Base-by-base conservation (phyloP, 2,329 filamentous ascomycete genomes). In the Fusarium compactum region DNA sequence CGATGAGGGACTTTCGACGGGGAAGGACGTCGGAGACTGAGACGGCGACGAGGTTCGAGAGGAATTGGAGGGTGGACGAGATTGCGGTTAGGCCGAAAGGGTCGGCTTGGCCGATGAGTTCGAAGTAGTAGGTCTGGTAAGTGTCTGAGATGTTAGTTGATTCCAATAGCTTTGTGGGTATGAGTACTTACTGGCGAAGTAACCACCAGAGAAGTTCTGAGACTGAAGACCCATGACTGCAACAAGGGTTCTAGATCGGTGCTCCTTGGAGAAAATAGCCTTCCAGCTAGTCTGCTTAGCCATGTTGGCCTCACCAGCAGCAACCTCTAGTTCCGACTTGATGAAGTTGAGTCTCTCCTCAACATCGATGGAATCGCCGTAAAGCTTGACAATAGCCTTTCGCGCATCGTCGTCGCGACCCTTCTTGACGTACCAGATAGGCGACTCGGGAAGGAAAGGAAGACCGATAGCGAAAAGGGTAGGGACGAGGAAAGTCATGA, bases 141-240 rank as follows among this genome's bases (percentile, higher is more conserved):
- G 75, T 77, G 46, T 77, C 74, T 75, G 32, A 6, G 12, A 8
- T 2, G 12, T 74, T n/a, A 65, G 46, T 18, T 25, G 4, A 2
- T 8, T 8, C 1, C 1, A 10, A 6, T 0, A 0, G 1, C n/a
- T n/a, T 2, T 6, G 3, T 1, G 2, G 1, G 4, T 8, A 12
- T 6, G 3, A 1, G 16, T 7, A 74, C 75, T 65, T 52, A 76
- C 75, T 76, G 8, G 76, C 76, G 59, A 77, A 77, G 32, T 77
- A 77, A 8, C 75, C 75, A 9, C 75, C 76, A 8, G 75, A 77
- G n/a, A 76, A 76, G 44, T 77, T 77, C 59, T 77, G 76, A 3
- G 64, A 65, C 4, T 77, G 76, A 0, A 77, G 47, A 1, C 76
- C 75, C 18, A 77, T 67, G 0, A 77, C 73, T 14, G 76, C 76